A percentile compares a stretch with the other conserved stretches of the same genome.
Conservation (phyloP, 1,139 yeast genomes). For the Candida pseudoviswanathii region DNA sequence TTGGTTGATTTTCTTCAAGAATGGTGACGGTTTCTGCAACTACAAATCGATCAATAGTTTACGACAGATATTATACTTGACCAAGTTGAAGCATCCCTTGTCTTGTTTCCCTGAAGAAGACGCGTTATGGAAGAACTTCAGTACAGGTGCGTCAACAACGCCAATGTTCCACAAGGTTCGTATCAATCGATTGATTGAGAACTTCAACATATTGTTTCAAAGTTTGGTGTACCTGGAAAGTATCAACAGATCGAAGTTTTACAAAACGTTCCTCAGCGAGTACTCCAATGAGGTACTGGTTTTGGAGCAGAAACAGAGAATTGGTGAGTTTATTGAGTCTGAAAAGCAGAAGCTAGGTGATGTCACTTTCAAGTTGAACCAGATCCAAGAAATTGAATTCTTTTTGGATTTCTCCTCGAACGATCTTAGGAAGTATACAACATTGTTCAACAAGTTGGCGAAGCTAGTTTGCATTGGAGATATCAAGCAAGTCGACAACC, state of each 20-base stretch:
- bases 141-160: constrained; percentile 26
- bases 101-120: constrained; percentile 42
- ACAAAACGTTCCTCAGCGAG: constrained; percentile 11
- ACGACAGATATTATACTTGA: constrained; percentile 31
- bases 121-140: constrained; percentile 41
- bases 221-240: constrained; percentile 33
- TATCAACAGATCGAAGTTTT: constrained; percentile 19
- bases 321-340: constrained; percentile 21
- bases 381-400: constrained; percentile 52
- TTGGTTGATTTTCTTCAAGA: constrained; percentile 35
- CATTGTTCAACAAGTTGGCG: constrained; percentile 37
- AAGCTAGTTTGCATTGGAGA: constrained; percentile 47
- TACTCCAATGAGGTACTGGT: constrained; percentile 28
- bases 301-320: constrained; percentile 34
- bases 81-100: constrained; percentile 37
- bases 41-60: constrained; percentile 41
- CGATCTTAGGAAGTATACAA: constrained; percentile 44
- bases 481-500: constrained; percentile 46
- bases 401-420: constrained; percentile 56
- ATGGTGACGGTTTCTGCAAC: constrained; percentile 19
- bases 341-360: constrained; percentile 22
- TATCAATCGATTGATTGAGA: constrained; percentile 50
- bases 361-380: constrained; percentile 26
- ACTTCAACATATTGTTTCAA: constrained; percentile 49
- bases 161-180: constrained; percentile 39